A percentile compares a stretch with the other conserved stretches of the same genome.
These are phyloP conservation scores for Coccomyxa sp. DNA, from an alignment of 139 green algal genomes.

Conservation along the genomic window DNA sequence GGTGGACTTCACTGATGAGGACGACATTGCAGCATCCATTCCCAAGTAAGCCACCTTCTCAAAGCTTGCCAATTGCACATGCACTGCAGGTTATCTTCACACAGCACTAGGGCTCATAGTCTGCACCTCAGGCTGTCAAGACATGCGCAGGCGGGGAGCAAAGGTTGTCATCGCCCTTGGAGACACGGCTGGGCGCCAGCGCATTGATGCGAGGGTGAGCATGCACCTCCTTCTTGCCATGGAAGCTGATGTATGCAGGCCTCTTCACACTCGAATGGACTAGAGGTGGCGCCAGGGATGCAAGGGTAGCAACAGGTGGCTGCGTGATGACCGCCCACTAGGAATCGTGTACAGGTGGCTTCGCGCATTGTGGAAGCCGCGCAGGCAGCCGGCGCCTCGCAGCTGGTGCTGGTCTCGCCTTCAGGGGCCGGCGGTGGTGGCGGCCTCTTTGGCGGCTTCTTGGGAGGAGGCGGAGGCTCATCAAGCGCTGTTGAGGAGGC, in stretches of 20 bases:
- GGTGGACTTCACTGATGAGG: conserved; percentile 6
- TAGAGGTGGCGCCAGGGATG: not conserved
- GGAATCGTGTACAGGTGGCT: not conserved
- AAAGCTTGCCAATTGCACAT: not conserved
- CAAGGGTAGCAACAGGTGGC: not conserved
- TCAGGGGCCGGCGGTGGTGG: conserved; percentile 4
- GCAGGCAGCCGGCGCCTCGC: not conserved
- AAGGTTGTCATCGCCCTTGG: not conserved
- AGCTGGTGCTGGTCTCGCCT: conserved; percentile 20
- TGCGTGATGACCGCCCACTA: not conserved
- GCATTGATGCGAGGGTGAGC: not conserved
- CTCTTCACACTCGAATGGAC: not conserved
- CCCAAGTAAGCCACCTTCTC: not conserved
- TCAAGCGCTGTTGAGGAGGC: conserved; percentile 20
- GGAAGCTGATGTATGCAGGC: not conserved
- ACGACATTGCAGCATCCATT: not conserved
- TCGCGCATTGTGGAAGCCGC: conserved; percentile 8
- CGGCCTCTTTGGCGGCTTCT: not conserved
- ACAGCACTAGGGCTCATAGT: not conserved
- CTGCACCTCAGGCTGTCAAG: too few species aligned
- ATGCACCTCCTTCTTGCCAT: not conserved
- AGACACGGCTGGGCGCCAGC: not conserved
- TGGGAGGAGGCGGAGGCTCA: conserved; percentile 10
- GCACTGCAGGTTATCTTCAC: not conserved
- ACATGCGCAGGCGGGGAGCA: not conserved